These are phyloP conservation scores for Paramecium pentaurelia DNA, from an alignment of 73 alveolate species.

Conservation along the genomic window DNA sequence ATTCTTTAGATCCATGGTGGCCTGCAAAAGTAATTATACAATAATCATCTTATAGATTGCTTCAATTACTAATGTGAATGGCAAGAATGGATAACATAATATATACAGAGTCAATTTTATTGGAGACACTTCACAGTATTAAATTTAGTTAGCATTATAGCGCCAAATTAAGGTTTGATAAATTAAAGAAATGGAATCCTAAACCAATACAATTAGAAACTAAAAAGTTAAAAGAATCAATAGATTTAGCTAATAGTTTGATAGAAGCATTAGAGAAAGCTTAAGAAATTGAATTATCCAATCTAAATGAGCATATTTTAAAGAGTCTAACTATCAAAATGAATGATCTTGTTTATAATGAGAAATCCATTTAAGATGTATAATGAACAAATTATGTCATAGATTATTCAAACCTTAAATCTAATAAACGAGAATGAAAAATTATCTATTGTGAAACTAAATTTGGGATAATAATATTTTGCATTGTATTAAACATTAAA, in stretches of 20 bases:
- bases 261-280: neutral
- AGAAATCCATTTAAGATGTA: neutral
- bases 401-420: neutral
- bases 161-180: neutral
- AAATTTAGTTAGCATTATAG: neutral
- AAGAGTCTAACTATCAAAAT: neutral
- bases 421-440: neutral
- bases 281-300: neutral
- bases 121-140: conserved; percentile 32
- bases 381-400: neutral
- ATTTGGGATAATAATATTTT: neutral
- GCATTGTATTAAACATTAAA: neutral
- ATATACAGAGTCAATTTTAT: neutral
- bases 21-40: conserved; percentile 37
- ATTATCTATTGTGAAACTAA: neutral
- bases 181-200: conserved; percentile 7
- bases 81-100: neutral
- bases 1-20: conserved; percentile 51
- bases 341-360: neutral
- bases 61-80: neutral
- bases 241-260: neutral
- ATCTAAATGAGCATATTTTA: neutral
- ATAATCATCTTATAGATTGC: conserved; percentile 17
- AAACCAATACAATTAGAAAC: conserved; percentile 16
- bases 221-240: conserved; percentile 18